Base-by-base conservation (phyloP, 176 grass and related monocot genomes). In the Typha latifolia region DNA sequence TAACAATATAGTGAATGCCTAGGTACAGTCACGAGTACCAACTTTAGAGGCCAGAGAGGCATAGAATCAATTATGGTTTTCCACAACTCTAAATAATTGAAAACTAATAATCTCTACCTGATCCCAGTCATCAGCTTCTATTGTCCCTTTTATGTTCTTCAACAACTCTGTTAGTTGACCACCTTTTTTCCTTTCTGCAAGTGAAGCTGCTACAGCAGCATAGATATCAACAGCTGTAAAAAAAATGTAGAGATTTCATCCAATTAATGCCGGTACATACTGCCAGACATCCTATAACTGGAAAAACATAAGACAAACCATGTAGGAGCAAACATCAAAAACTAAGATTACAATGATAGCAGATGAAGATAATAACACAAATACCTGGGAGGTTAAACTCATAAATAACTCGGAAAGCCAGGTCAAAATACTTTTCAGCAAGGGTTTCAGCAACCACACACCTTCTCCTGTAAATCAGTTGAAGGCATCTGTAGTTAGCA, bases 131-230 rank as follows among this genome's bases (percentile, higher is more conserved):
- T 97, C 88, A 59, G 85, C 85, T 32, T 86, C 88, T 84, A 92
- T 91, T 23, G 88, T 97, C 57, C 93, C 88, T 72, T 85, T 97
- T 73, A 97, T 97, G 70, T 92, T 92, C 81, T 89, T 97, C 65
- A 97, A 86, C 62, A 97, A 91, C 73, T 97, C 88, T 48, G 85
- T 86, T 78, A 97, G 69, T 32, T 97, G 88, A 49, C 80, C 86
- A 79, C 88, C 84, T 68, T 84, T 97, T 86, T 97, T 97, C 76
- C 88, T 89, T 65, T 91, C 82, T 71, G 82, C 88, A 48, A 97
- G 78, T 61, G 86, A 91, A 51, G 93, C 86, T 61, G 89, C 78
- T 78, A 97, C 83, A 75, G 82, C 88, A 24, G 93, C 93, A 80
- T 97, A 97, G 49, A 97, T 91, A 88, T 86, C 88, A 81, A 86